Evolutionary conservation across 495 filamentous ascomycete genomes (phyloP).

Genomic region (Bacidia gigantensis): DNA sequence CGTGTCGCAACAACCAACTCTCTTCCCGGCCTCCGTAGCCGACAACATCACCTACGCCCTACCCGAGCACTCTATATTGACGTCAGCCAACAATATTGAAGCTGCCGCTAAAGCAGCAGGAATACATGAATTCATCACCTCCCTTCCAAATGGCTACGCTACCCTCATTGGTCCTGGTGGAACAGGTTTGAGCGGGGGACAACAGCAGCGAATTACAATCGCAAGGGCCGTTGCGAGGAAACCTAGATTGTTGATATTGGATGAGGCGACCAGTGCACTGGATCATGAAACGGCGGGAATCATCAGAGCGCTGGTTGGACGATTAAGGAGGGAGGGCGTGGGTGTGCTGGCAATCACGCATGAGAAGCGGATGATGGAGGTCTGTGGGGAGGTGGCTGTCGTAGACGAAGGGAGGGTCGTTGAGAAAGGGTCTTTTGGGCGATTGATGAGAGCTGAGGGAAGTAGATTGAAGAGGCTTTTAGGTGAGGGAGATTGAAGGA

Average conservation of each 20-base stretch:
- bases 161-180: constrained; percentile 72
- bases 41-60: constrained; percentile 73
- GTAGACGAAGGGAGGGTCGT: constrained; percentile 50
- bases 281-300: constrained; percentile 56
- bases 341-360: constrained; percentile 65
- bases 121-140: constrained; percentile 67
- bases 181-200: constrained; percentile 62
- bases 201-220: constrained; percentile 70
- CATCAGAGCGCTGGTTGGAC: constrained; percentile 48
- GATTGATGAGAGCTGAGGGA: constrained; percentile 29
- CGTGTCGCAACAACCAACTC: constrained; percentile 63
- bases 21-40: constrained; percentile 60
- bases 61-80: constrained; percentile 26
- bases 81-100: constrained; percentile 28
- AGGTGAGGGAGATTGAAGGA: constrained; percentile 12
- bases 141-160: constrained; percentile 58
- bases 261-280: constrained; percentile 76
- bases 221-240: constrained; percentile 51
- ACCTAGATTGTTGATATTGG: constrained; percentile 62
- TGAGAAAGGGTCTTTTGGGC: constrained; percentile 49
- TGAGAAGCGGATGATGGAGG: constrained; percentile 66
- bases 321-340: constrained; percentile 32
- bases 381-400: constrained; percentile 56
- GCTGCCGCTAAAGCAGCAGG: constrained; percentile 52
- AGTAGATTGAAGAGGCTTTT: constrained; percentile 32